A percentile compares a stretch with the other conserved stretches of the same genome.
phyloP scores from a whole-genome alignment of 2,329 filamentous ascomycete species.

The Neofusicoccum cordaticola region DNA sequence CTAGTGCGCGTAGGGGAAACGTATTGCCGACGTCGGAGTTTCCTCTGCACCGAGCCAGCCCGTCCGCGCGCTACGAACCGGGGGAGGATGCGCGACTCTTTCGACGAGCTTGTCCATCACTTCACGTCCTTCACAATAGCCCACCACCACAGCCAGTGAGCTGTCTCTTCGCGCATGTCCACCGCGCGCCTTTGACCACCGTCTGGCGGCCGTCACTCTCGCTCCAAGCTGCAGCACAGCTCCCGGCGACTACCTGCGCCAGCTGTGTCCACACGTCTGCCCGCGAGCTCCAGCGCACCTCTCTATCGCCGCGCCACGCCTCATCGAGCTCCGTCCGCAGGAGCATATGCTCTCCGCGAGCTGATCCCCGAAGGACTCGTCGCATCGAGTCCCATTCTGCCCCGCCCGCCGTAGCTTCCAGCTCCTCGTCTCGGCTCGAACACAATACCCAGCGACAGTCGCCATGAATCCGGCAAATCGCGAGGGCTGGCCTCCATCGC shows the following conservation, averaged over 20 bases:
- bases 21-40: conserved; percentile 11
- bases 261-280: conserved; percentile 11
- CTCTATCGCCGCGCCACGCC: conserved; percentile 1
- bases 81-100: conserved; percentile 18
- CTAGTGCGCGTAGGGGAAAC: not conserved
- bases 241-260: not conserved
- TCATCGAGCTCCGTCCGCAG: not conserved
- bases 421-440: not conserved
- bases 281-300: conserved; percentile 11
- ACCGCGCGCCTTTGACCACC: not conserved
- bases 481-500: conserved; percentile 42
- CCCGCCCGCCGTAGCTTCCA: not conserved
- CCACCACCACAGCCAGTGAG: not conserved
- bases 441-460: conserved; percentile 1
- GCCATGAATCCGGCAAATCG: conserved; percentile 41
- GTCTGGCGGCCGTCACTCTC: not conserved
- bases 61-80: conserved; percentile 12
- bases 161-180: conserved; percentile 8
- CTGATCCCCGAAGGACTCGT: not conserved
- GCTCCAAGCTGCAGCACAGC: not conserved
- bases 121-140: not conserved
- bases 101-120: conserved; percentile 14
- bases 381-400: conserved; percentile 1
- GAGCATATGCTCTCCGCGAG: conserved; percentile 12
- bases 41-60: conserved; percentile 16